These are phyloP conservation scores for Salvia rosmarinus DNA, from an alignment of 257 asterid genomes.

Conservation along the genomic window DNA sequence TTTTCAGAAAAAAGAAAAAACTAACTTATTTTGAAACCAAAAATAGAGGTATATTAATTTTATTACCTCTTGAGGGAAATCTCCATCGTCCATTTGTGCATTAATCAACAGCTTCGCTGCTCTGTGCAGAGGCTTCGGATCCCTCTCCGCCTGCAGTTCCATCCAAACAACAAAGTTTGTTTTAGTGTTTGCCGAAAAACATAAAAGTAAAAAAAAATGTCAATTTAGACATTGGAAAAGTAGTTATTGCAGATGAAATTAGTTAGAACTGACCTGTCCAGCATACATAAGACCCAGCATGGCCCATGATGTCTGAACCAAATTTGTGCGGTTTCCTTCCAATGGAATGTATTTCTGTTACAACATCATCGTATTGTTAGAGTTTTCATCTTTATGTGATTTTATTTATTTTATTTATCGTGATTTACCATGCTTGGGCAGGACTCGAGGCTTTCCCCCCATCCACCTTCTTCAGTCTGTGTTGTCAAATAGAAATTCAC, in stretches of 20 bases:
- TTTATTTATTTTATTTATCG: too few relatives aligned
- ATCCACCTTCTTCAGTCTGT: conserved; percentile 86
- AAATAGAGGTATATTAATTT: not conserved
- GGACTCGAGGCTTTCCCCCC: conserved; percentile 83
- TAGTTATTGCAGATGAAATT: not conserved
- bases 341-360: conserved; percentile 73
- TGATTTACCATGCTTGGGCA: conserved; percentile 76
- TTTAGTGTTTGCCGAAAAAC: not conserved
- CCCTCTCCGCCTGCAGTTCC: conserved; percentile 65
- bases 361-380: not conserved
- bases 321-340: conserved; percentile 73
- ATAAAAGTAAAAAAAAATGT: not conserved
- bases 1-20: not conserved
- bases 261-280: conserved; percentile 64
- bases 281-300: conserved; percentile 76
- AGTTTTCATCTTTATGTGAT: too few relatives aligned
- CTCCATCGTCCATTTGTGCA: conserved; percentile 79
- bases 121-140: conserved; percentile 68
- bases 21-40: too few relatives aligned
- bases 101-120: conserved; percentile 76
- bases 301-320: conserved; percentile 88
- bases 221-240: too few relatives aligned
- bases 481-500: conserved; percentile 52
- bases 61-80: conserved; percentile 79
- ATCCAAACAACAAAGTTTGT: not conserved